phyloP scores from a whole-genome alignment of 805 yeast species.

The Metschnikowia noctiluminum region DNA sequence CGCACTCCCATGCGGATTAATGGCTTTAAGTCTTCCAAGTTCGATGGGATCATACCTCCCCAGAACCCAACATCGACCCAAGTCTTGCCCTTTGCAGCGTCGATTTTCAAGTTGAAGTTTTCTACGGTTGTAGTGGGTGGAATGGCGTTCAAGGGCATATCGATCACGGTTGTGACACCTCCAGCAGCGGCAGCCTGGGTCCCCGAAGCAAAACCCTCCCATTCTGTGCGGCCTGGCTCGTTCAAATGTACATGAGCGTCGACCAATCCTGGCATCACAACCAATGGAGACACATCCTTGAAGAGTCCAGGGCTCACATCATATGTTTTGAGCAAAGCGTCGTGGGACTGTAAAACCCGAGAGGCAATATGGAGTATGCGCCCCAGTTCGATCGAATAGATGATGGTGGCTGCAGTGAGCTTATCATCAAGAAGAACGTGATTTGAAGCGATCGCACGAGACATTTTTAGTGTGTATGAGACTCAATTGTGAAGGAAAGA shows the following conservation, averaged over 20 bases:
- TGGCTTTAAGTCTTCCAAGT: conserved; percentile 66
- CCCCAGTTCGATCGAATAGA: conserved; percentile 50
- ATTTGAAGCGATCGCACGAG: conserved; percentile 60
- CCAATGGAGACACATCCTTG: conserved; percentile 57
- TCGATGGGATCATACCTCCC: conserved; percentile 91
- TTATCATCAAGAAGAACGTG: conserved; percentile 50
- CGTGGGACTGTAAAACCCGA: conserved; percentile 32
- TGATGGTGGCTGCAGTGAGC: conserved; percentile 58
- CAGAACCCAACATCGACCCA: conserved; percentile 96
- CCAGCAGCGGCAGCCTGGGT: conserved; percentile 94
- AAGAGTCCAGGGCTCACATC: conserved; percentile 41
- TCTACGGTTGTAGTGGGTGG: conserved; percentile 90
- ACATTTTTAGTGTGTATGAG: conserved; percentile 32
- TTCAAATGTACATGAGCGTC: conserved; percentile 93
- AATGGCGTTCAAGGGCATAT: conserved; percentile 93
- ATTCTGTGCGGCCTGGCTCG: conserved; percentile 97
- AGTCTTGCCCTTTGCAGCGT: conserved; percentile 75
- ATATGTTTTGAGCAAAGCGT: conserved; percentile 40
- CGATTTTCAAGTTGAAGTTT: conserved; percentile 69
- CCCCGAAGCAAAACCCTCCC: conserved; percentile 98
- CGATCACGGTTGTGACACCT: conserved; percentile 93
- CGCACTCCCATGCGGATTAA: conserved; percentile 82
- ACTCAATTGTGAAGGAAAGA: too few species aligned
- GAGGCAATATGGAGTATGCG: conserved; percentile 53
- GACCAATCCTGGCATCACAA: conserved; percentile 84